Evolutionary conservation across 257 asterid species (phyloP).

Genomic region (Solanum pimpinellifolium): DNA sequence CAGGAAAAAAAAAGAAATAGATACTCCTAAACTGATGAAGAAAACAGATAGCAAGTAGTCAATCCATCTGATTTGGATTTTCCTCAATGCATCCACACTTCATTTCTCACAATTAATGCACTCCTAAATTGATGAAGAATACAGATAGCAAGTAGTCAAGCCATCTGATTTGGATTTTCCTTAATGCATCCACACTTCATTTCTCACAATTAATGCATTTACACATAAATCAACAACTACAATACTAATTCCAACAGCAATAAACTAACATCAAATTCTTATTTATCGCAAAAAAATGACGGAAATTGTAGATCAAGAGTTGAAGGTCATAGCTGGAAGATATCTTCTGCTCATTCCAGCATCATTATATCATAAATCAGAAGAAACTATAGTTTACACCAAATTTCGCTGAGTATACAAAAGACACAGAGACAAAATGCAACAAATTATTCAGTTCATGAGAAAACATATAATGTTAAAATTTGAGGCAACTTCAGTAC

Average conservation of each 20-base stretch:
- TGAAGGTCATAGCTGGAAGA: neutral
- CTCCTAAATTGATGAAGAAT: neutral
- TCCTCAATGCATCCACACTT: neutral
- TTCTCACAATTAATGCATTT: neutral
- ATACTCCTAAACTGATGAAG: neutral
- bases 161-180: neutral
- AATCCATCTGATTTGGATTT: neutral
- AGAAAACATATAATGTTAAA: neutral
- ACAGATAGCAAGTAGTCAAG: neutral
- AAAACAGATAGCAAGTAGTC: neutral
- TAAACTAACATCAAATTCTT: neutral
- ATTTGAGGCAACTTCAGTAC: constrained; percentile 1
- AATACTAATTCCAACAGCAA: neutral
- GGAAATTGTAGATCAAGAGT: neutral
- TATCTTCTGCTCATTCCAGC: neutral
- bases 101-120: neutral
- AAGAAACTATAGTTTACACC: neutral
- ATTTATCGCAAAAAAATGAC: neutral
- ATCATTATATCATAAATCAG: neutral
- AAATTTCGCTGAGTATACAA: neutral
- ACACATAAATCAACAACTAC: neutral
- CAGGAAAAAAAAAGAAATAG: neutral
- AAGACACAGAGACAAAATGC: neutral
- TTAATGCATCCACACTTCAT: neutral
- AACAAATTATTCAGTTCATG: neutral